These are phyloP conservation scores for Lonicera japonica DNA, from an alignment of 129 eudicot species.

Conservation along the genomic window DNA sequence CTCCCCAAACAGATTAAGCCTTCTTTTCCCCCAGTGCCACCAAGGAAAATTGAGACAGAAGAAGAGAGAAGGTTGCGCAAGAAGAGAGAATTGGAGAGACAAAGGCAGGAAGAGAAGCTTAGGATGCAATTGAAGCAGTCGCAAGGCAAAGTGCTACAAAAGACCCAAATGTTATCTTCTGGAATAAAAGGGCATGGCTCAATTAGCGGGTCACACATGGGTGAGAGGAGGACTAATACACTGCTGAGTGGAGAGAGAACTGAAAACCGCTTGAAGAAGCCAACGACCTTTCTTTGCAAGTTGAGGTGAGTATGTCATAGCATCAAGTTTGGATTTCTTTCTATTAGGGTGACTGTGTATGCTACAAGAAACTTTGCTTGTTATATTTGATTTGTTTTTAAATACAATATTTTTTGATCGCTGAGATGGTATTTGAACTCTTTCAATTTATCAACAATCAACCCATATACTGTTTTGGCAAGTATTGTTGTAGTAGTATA, in stretches of 20 bases:
- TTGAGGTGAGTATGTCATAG: conserved; percentile 68
- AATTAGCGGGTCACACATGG: conserved; percentile 68
- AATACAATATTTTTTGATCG: not conserved
- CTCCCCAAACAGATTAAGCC: conserved; percentile 37
- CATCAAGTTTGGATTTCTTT: not conserved
- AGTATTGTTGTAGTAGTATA: not conserved
- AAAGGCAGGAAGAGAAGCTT: conserved; percentile 68
- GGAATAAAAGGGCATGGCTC: conserved; percentile 64
- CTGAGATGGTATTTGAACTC: not conserved
- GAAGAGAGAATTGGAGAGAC: conserved; percentile 72
- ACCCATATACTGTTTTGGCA: not conserved
- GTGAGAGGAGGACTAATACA: conserved; percentile 61
- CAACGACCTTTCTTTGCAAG: conserved; percentile 88
- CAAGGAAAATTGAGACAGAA: conserved; percentile 62
- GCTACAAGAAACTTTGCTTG: no score
- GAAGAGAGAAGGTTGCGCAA: conserved; percentile 80
- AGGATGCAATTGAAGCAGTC: conserved; percentile 61
- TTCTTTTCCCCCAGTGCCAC: conserved; percentile 43
- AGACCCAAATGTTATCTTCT: conserved; percentile 57
- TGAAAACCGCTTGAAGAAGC: conserved; percentile 85
- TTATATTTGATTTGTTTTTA: no score
- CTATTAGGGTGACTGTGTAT: not conserved
- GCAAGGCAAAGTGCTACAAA: conserved; percentile 56
- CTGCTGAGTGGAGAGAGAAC: conserved; percentile 50
- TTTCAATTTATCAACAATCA: not conserved